Evolutionary conservation across 169 alveolate species (phyloP), one percentile per base, ranked within the genome.

Genomic region (Plasmodium reichenowi): DNA sequence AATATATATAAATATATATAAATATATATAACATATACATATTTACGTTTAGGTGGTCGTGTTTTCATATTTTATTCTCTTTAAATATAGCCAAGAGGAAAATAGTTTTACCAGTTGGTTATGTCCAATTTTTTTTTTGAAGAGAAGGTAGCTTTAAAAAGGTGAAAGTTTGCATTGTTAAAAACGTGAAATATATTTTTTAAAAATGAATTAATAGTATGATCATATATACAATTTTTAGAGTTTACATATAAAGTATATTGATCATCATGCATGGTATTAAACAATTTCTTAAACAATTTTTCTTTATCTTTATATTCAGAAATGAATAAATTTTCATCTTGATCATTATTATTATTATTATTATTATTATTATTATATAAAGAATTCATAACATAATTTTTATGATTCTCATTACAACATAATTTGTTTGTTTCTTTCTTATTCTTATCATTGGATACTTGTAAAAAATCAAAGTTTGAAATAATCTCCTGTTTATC

Each of bases 61-160:
- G 72, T 2, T 52, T 2, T 4, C n/a, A 52, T 52, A 52, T 52
- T 52, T n/a, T 3, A 5, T n/a, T n/a, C 45, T 32, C 45, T 32
- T 32, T 32, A 32, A 4, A 32, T 32, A 32, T 32, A 5, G 2
- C 9, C 5, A 32, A 32, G 8, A 32, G 0, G 8, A 32, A 32
- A 32, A 32, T 5, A 7, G 0, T 0, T 47, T 59, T 59, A 78
- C 89, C 89, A 78, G 13, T 66, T 78, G n/a, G 67, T 78, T 52
- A 78, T 66, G 59, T 78, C 89, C 50, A 22, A 22, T 59, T 78
- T 78, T 47, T 78, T 78, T 58, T 78, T 78, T 68, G 89, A 78
- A 8, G 74, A 64, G 52, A 78, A 78, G 45, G 78, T 64, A 29
- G 47, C 20, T 58, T 52, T 66, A 48, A 78, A 59, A 26, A 78